Conservation (phyloP, 2,329 filamentous ascomycete species). For the Pseudopithomyces chartarum region DNA sequence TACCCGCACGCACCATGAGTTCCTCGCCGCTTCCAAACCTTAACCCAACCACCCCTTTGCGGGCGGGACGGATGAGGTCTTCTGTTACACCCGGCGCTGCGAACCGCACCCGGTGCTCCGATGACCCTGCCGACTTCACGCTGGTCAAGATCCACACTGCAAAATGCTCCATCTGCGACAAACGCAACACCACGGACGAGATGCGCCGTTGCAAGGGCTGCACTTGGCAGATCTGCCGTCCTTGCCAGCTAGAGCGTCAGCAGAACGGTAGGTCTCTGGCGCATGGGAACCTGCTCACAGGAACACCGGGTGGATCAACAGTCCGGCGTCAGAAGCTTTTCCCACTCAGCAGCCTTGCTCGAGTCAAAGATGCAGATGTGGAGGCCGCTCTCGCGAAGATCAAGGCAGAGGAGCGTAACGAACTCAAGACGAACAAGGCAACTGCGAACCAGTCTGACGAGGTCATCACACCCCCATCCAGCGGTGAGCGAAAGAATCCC, state of each 20-base stretch:
- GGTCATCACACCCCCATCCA: constrained; percentile 4
- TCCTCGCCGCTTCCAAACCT: too few species aligned
- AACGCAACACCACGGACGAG: constrained; percentile 30
- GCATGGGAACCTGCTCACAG: constrained; percentile 29
- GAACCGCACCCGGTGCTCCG: constrained; percentile 20
- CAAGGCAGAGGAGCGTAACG: neutral
- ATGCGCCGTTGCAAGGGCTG: constrained; percentile 43
- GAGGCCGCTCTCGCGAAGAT: neutral
- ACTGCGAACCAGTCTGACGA: neutral
- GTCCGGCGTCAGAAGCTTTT: constrained; percentile 4
- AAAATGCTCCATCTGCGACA: constrained; percentile 44
- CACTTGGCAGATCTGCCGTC: constrained; percentile 39
- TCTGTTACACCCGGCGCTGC: constrained; percentile 7
- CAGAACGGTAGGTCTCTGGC: constrained; percentile 17
- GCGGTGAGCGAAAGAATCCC: neutral
- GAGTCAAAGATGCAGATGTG: neutral
- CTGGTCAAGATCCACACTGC: constrained; percentile 39
- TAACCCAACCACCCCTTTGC: constrained; percentile 5
- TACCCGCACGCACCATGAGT: too few species aligned
- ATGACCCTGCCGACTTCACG: constrained; percentile 25
- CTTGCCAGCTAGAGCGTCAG: constrained; percentile 27
- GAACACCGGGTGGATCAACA: neutral
- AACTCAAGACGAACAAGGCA: neutral
- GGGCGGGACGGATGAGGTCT: constrained; percentile 6
- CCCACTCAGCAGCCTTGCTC: neutral